Base-by-base conservation (phyloP, 371 early-diverging fungal species). In the Batkoa obscura region DNA sequence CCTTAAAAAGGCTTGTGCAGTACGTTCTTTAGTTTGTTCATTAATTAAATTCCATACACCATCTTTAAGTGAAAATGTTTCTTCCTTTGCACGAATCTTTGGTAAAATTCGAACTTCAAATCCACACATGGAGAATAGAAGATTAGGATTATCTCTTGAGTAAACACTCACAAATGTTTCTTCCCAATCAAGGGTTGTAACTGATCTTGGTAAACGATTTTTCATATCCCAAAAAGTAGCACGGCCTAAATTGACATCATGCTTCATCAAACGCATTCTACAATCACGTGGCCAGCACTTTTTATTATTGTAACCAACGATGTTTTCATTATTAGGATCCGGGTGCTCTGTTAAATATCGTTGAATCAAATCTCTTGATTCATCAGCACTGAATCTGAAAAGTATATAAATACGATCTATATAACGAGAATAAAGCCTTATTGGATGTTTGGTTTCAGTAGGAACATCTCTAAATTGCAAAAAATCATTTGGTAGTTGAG, bases 201-300 rank as follows among this genome's bases (percentile, higher is more conserved):
- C 72, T 23, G 90, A 90, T 55, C 95, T 84, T 37, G 98, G 98
- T 60, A 98, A 74, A 47, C 98, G 80, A 66, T 94, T 94, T 72
- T 91, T 90, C 66, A 98, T 88, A 64, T 95, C 96, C 96, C 97
- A 98, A 64, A 95, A 98, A 10, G 89, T 91, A 4, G 97, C 97
- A 8, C 90, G 77, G 15, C 92, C 92, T 39, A 90, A 64, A 60
- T 88, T 88, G 55, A 98, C 97, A 68, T 98, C 98, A 68, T 91
- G 90, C 73, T 93, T 93, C 92, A 98, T 93, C 62, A 98, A 66
- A 51, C 98, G 86, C 98, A 98, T 98, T 58, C 98, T 85, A 63
- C 93, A 88, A 70, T 98, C 97, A 46, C 96, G 83, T 12, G 97
- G 97, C 94, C 97, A 98, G 76, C 92, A 94, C 61, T 80, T 81